These are phyloP conservation scores for Cordyceps javanica DNA, from an alignment of 2,329 filamentous ascomycete species.

Conservation along the genomic window DNA sequence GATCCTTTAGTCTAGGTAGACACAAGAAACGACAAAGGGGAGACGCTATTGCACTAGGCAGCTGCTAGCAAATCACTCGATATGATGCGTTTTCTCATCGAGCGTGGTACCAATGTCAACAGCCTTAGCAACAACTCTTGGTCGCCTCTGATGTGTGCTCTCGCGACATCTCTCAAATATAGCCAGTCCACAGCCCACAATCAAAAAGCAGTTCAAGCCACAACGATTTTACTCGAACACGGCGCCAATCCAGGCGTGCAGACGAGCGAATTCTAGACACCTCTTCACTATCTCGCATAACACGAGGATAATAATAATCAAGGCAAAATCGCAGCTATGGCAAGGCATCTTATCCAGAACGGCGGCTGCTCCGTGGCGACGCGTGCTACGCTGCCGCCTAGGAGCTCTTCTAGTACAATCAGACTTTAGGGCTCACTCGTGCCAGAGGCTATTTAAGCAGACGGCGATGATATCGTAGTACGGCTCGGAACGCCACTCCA, in stretches of 20 bases:
- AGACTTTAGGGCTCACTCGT: not conserved
- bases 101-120: not conserved
- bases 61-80: not conserved
- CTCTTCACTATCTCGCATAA: not conserved
- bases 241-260: not conserved
- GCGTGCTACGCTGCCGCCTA: not conserved
- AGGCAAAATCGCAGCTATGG: not conserved
- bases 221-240: not conserved
- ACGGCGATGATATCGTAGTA: not conserved
- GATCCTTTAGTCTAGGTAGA: slow-evolving; percentile 1
- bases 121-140: not conserved
- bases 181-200: not conserved
- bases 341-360: not conserved
- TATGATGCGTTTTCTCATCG: not conserved
- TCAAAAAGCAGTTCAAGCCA: slow-evolving; percentile 2
- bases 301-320: not conserved
- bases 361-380: not conserved
- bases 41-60: not conserved
- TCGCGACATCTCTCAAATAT: not conserved
- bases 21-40: not conserved
- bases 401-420: not conserved
- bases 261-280: slow-evolving; percentile 1
- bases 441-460: not conserved
- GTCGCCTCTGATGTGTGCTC: slow-evolving; percentile 6
- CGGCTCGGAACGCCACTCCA: not conserved